Conservation (phyloP, 2,329 filamentous ascomycete genomes). For the Fusarium guadeloupense region DNA sequence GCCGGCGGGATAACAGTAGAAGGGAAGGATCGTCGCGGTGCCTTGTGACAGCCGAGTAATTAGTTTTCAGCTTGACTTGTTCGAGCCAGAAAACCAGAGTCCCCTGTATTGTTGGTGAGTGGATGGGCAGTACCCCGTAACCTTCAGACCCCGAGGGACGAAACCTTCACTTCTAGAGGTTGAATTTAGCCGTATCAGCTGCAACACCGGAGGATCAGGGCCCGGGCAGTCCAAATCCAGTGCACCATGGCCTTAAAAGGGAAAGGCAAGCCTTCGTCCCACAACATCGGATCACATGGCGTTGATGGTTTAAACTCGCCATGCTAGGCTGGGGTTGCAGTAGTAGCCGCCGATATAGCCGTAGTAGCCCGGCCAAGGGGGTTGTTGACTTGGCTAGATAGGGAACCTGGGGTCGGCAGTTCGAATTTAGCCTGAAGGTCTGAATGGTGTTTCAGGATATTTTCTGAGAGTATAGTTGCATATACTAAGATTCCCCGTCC, state of each 20-base stretch:
- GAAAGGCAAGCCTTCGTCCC: conserved; percentile 1
- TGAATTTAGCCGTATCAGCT: conserved; percentile 23
- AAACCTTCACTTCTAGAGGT: conserved; percentile 9
- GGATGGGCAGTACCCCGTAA: conserved; percentile 10
- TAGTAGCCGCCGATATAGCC: conserved; percentile 14
- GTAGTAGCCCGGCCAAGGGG: neutral
- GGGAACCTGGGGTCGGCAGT: conserved; percentile 7
- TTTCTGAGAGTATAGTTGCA: neutral
- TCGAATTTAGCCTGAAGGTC: conserved; percentile 31
- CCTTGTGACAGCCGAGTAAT: neutral
- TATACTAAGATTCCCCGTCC: conserved; percentile 8
- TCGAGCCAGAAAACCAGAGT: too few relatives aligned
- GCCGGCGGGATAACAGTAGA: conserved; percentile 9
- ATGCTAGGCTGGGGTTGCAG: conserved; percentile 11
- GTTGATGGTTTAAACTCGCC: neutral
- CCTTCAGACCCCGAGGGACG: conserved; percentile 16
- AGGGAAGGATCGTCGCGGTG: conserved; percentile 2
- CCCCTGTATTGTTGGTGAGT: too few relatives aligned
- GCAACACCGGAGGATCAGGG: conserved; percentile 29
- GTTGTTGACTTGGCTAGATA: conserved; percentile 3
- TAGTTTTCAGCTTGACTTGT: neutral
- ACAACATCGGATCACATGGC: conserved; percentile 16
- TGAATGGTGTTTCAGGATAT: conserved; percentile 19
- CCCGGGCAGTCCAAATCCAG: conserved; percentile 17
- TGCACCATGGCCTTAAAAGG: neutral